Evolutionary conservation across 2,329 filamentous ascomycete species (phyloP).

Genomic region (Aspergillus sp.): DNA sequence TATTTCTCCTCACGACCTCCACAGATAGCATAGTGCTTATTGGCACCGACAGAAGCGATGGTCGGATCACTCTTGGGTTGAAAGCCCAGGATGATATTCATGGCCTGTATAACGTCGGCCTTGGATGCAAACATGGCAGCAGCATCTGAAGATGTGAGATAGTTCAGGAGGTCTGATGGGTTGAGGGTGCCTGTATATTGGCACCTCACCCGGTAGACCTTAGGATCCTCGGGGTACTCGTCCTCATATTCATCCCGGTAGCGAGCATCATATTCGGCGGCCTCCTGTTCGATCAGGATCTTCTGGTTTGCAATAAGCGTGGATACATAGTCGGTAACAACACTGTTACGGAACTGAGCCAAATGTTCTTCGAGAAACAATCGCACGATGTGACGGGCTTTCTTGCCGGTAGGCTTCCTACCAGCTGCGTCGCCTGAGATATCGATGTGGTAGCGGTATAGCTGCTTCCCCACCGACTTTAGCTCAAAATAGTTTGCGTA

Average conservation of each 20-base stretch:
- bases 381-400: conserved; percentile 52
- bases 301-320: conserved; percentile 39
- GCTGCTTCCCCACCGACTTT: conserved; percentile 36
- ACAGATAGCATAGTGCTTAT: conserved; percentile 54
- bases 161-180: conserved; percentile 49
- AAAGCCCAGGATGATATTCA: conserved; percentile 59
- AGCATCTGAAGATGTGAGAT: conserved; percentile 40
- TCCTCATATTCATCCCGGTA: conserved; percentile 43
- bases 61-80: conserved; percentile 44
- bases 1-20: conserved; percentile 33
- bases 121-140: conserved; percentile 46
- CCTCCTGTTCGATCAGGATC: conserved; percentile 22
- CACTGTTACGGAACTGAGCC: conserved; percentile 23
- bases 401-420: conserved; percentile 39
- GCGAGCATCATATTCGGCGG: conserved; percentile 28
- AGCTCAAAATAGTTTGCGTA: conserved; percentile 46
- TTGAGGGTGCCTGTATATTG: conserved; percentile 37
- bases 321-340: conserved; percentile 46
- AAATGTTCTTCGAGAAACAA: conserved; percentile 47
- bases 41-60: conserved; percentile 53
- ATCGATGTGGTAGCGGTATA: conserved; percentile 48
- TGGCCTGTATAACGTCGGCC: conserved; percentile 56
- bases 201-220: conserved; percentile 40
- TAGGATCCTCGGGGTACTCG: conserved; percentile 32
- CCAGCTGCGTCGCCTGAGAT: conserved; percentile 32